Percentiles rank a stretch among this genome's conserved stretches.
Conservation (phyloP, 1,284 basidiomycete genomes). For the Pseudozyma hubeiensis region DNA sequence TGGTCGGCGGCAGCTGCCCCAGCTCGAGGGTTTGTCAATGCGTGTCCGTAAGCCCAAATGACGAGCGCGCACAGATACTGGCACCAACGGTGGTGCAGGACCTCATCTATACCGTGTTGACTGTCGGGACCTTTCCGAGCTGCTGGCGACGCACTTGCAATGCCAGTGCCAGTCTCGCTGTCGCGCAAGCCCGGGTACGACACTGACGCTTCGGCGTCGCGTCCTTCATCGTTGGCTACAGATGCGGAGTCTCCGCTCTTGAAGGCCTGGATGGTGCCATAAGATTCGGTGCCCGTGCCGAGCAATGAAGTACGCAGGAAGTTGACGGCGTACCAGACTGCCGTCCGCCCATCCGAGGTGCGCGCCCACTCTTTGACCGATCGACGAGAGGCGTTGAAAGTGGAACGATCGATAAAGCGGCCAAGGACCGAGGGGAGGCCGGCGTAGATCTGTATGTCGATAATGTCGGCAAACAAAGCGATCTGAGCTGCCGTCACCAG, state of each 20-base stretch:
- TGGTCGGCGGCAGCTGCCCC: conserved; percentile 11
- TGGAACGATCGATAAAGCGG: conserved; percentile 55
- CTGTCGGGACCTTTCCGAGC: conserved; percentile 25
- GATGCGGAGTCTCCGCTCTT: conserved; percentile 4
- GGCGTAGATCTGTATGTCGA: conserved; percentile 59
- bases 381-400: conserved; percentile 48
- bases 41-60: conserved; percentile 57
- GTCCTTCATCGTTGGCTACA: conserved; percentile 14
- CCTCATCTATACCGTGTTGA: conserved; percentile 46
- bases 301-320: conserved; percentile 47
- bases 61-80: conserved; percentile 55
- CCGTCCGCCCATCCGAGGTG: conserved; percentile 44
- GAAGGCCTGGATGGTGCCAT: conserved; percentile 39
- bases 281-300: conserved; percentile 36
- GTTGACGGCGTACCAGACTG: conserved; percentile 54
- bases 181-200: conserved; percentile 21
- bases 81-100: conserved; percentile 54
- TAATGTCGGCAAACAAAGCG: conserved; percentile 51
- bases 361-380: conserved; percentile 55
- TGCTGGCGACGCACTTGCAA: conserved; percentile 2
- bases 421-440: conserved; percentile 55
- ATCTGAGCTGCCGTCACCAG: conserved; percentile 54
- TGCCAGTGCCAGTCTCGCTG: conserved; percentile 8
- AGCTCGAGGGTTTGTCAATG: conserved; percentile 35
- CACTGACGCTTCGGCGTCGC: not conserved